These are phyloP conservation scores for Triticum dicoccoides DNA, from an alignment of 176 grass and related monocot species.

Conservation along the genomic window DNA sequence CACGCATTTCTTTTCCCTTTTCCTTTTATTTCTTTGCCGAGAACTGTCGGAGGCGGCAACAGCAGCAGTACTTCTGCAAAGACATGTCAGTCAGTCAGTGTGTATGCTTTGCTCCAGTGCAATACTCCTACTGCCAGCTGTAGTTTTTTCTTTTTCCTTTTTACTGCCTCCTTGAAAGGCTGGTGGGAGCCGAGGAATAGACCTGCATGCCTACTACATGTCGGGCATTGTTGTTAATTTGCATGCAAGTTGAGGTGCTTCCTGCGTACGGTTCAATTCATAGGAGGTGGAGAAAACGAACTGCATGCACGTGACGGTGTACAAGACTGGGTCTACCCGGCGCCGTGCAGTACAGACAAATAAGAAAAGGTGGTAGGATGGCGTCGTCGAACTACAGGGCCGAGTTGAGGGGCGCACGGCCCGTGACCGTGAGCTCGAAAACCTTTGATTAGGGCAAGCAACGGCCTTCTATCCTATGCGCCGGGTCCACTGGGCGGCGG, in stretches of 20 bases:
- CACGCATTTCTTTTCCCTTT: background rate
- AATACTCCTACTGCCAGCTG: background rate
- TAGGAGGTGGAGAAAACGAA: background rate
- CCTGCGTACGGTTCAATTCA: background rate
- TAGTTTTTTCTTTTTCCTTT: background rate
- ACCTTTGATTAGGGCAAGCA: background rate
- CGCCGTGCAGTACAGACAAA: background rate
- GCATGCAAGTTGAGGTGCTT: background rate
- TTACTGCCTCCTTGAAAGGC: background rate
- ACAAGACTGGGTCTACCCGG: conserved; percentile 4
- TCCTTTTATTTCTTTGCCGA: background rate
- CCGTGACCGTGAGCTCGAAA: background rate
- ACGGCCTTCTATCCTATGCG: background rate
- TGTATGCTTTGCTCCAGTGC: background rate
- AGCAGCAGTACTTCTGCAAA: background rate
- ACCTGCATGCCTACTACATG: background rate
- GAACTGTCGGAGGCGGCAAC: background rate
- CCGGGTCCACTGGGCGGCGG: background rate
- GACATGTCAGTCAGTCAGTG: background rate
- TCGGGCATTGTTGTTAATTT: background rate
- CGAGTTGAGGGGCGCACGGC: background rate
- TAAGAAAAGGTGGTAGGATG: background rate
- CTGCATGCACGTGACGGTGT: background rate
- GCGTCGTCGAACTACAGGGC: background rate
- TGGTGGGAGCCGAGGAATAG: background rate